phyloP scores from a whole-genome alignment of 108 stramenopile genomes.

The Skeletonema tropicum region DNA sequence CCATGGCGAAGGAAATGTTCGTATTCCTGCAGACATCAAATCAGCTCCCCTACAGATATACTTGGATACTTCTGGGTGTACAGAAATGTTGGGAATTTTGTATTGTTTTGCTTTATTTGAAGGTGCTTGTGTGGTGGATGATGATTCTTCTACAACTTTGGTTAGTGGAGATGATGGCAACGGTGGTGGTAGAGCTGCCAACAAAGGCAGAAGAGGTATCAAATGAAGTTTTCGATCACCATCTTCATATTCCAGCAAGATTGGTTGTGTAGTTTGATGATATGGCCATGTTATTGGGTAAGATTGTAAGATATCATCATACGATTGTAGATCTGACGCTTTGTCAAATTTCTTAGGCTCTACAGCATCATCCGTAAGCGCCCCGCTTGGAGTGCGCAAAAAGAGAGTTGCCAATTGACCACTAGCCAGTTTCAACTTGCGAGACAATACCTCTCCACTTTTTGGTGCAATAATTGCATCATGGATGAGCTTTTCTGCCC shows the following conservation, averaged over 20 bases:
- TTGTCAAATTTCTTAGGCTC: neutral
- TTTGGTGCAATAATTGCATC: slow-evolving; percentile 31
- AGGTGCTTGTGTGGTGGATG: slow-evolving; percentile 17
- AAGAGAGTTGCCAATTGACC: slow-evolving; percentile 41
- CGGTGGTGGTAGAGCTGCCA: slow-evolving; percentile 43
- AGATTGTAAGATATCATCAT: slow-evolving; percentile 9
- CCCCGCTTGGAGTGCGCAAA: slow-evolving; percentile 38
- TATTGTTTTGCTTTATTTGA: slow-evolving; percentile 20
- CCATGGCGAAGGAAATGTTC: slow-evolving; percentile 46
- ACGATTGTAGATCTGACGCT: neutral
- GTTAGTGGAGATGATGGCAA: slow-evolving; percentile 6
- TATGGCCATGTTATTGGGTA: slow-evolving; percentile 50
- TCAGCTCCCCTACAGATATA: slow-evolving; percentile 85
- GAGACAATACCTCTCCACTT: slow-evolving; percentile 32
- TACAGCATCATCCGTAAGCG: neutral
- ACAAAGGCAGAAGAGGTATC: slow-evolving; percentile 36
- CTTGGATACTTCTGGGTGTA: slow-evolving; percentile 60
- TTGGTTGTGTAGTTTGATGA: slow-evolving; percentile 36
- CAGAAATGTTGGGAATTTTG: slow-evolving; percentile 41
- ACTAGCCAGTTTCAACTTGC: slow-evolving; percentile 31
- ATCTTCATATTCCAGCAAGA: slow-evolving; percentile 43
- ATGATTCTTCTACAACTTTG: neutral
- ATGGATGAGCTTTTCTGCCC: slow-evolving; percentile 43
- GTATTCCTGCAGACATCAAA: slow-evolving; percentile 83
- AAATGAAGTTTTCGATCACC: slow-evolving; percentile 30